A percentile compares a stretch with the other conserved stretches of the same genome.
phyloP scores from a whole-genome alignment of 2,329 filamentous ascomycete species.

The Albophoma yamanashiensis region DNA sequence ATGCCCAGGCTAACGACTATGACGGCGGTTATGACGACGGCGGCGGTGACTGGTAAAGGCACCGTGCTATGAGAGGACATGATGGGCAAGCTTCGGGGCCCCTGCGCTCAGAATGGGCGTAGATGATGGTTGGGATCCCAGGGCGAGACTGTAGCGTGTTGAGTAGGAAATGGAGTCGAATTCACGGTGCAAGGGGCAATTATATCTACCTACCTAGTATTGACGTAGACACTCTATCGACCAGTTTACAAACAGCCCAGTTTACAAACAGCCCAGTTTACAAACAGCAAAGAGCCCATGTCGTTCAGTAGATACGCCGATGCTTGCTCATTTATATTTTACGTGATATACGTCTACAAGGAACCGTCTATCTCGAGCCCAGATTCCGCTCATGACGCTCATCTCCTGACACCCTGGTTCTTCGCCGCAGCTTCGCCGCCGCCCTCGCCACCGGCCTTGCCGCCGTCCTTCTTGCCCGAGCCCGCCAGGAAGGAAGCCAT shows the following conservation, averaged over 20 bases:
- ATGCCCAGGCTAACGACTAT: conserved; percentile 19
- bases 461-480: conserved; percentile 30
- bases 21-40: conserved; percentile 13
- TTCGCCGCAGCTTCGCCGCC: conserved; percentile 17
- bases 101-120: not conserved
- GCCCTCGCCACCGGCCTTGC: conserved; percentile 2
- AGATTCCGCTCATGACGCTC: not conserved
- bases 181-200: not conserved
- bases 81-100: not conserved
- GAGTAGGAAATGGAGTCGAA: not conserved
- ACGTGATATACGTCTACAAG: not conserved
- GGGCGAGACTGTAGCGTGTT: not conserved
- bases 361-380: not conserved
- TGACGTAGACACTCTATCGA: not conserved
- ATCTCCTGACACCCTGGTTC: conserved; percentile 30
- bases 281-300: not conserved
- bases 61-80: not conserved
- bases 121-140: not conserved
- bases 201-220: not conserved
- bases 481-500: conserved; percentile 55
- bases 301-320: not conserved
- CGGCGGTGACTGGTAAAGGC: conserved; percentile 1
- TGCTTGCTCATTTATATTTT: not conserved
- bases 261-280: too few relatives aligned
- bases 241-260: not conserved